Evolutionary conservation across 1,284 basidiomycete species (phyloP).

Genomic region (Flammula alnicola): DNA sequence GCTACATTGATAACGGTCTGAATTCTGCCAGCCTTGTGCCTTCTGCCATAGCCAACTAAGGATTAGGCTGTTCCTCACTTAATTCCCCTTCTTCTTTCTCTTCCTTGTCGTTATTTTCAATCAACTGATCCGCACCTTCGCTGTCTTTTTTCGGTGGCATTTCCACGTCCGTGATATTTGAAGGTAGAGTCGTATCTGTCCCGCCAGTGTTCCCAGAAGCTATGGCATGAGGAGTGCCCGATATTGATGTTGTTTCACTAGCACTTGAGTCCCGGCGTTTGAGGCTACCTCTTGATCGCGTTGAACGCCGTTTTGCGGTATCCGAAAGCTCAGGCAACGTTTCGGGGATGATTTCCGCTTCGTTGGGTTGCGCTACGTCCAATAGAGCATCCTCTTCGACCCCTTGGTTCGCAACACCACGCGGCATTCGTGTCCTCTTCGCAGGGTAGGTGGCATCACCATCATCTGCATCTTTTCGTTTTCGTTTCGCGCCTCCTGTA

Average conservation of each 20-base stretch:
- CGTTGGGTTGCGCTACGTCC: constrained; percentile 23
- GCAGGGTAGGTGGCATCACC: constrained; percentile 72
- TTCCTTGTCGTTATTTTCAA: constrained; percentile 22
- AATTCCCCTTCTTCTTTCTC: constrained; percentile 31
- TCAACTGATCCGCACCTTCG: constrained; percentile 3
- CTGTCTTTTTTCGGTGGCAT: constrained; percentile 12
- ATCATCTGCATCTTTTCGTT: constrained; percentile 64
- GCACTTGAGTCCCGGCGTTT: constrained; percentile 49
- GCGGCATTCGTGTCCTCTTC: constrained; percentile 61
- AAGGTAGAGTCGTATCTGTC: constrained; percentile 3
- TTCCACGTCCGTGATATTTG: constrained; percentile 18
- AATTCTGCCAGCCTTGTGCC: background rate
- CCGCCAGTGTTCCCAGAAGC: constrained; percentile 5
- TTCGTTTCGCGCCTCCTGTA: constrained; percentile 53
- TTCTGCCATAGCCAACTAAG: background rate
- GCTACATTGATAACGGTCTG: background rate
- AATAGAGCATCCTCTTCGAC: constrained; percentile 33
- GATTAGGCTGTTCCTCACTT: constrained; percentile 17
- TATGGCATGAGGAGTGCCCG: constrained; percentile 25
- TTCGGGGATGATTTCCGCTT: constrained; percentile 28
- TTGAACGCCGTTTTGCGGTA: constrained; percentile 48
- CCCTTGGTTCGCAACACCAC: constrained; percentile 37
- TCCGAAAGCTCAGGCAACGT: constrained; percentile 30
- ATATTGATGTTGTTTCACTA: constrained; percentile 44
- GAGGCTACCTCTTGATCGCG: constrained; percentile 43